Evolutionary conservation across 2,329 filamentous ascomycete genomes (phyloP).

Genomic region (Teratosphaeria viscida): DNA sequence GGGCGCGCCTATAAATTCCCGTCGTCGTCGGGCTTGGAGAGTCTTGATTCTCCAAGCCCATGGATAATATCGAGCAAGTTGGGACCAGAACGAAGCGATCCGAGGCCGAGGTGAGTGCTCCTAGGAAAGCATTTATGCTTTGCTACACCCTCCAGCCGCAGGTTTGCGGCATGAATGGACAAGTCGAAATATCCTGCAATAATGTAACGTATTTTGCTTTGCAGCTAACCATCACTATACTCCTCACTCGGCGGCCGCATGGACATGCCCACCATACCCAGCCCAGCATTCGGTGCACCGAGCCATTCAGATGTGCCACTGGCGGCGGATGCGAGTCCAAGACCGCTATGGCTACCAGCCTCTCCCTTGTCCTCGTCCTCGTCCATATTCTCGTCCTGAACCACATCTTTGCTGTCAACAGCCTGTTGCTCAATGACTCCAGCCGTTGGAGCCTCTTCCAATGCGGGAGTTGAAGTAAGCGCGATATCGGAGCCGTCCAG

Average conservation of each 20-base stretch:
- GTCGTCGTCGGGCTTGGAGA: too few relatives aligned
- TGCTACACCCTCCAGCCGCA: background rate
- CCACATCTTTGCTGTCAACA: background rate
- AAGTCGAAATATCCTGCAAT: background rate
- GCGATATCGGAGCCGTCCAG: slow-evolving; percentile 12
- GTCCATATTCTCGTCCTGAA: background rate
- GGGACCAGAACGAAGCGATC: too few relatives aligned
- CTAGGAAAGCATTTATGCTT: too few relatives aligned
- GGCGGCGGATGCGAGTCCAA: background rate
- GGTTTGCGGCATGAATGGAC: background rate
- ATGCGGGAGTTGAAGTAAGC: background rate
- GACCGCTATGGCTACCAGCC: background rate
- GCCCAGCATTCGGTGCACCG: background rate
- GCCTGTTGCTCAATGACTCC: background rate
- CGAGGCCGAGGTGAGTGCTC: too few relatives aligned
- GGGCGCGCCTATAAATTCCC: too few relatives aligned
- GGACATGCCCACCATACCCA: background rate
- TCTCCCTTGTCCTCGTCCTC: background rate
- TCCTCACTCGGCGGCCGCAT: background rate
- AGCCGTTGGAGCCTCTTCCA: background rate
- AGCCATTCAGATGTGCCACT: background rate
- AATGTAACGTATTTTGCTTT: background rate
- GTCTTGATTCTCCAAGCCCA: too few relatives aligned
- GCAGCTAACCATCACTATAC: background rate
- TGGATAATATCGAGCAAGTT: too few relatives aligned